Conservation (phyloP, 352 stramenopile genomes). For the Globisporangium barbulae region DNA sequence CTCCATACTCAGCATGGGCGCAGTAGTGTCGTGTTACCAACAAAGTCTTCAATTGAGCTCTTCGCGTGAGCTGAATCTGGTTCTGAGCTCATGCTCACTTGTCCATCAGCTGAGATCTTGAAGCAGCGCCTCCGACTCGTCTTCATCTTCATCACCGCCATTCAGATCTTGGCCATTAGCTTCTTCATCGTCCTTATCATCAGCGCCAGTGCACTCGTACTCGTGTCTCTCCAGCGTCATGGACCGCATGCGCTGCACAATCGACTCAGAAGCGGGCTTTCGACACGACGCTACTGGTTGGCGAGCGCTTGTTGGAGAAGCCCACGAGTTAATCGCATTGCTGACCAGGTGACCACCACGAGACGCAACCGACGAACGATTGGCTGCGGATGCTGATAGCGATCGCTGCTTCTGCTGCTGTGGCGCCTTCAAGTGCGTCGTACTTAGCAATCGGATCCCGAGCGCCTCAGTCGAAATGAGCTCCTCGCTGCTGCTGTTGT, state of each 20-base stretch:
- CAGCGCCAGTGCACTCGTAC: no score
- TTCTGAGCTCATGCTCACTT: no score
- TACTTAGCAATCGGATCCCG: neutral
- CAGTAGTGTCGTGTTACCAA: no score
- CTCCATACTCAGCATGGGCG: no score
- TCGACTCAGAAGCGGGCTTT: constrained; percentile 2
- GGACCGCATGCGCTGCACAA: constrained; percentile 11
- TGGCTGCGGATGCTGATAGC: neutral
- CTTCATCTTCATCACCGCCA: neutral
- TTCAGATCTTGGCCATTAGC: neutral
- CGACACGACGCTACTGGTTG: neutral
- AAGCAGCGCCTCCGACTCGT: neutral
- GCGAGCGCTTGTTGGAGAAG: neutral
- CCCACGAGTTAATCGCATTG: neutral
- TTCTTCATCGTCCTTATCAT: neutral
- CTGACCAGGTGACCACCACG: no score
- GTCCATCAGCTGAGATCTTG: neutral
- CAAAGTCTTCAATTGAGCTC: no score
- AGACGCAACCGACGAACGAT: no score
- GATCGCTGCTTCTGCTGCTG: neutral
- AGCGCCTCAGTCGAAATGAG: neutral
- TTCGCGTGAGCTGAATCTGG: no score
- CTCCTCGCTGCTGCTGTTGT: constrained; percentile 2
- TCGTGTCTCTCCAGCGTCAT: constrained; percentile 2
- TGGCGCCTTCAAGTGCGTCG: neutral